Percentiles rank a stretch among this genome's conserved stretches.
Conservation (phyloP, 208 protist genomes). For the Acanthamoeba triangularis region DNA sequence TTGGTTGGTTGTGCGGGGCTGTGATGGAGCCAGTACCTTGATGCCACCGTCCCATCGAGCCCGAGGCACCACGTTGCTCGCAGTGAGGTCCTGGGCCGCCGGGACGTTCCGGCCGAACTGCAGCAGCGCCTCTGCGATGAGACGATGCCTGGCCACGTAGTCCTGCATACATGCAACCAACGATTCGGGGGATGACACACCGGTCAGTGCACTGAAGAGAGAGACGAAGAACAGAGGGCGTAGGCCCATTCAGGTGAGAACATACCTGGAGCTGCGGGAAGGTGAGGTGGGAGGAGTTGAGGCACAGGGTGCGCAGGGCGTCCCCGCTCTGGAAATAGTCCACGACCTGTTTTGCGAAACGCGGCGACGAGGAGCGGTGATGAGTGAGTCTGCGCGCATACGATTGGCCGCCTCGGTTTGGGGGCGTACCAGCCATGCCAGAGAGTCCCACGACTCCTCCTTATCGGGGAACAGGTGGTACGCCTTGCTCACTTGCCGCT, state of each 20-base stretch:
- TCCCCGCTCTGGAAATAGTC: conserved; percentile 53
- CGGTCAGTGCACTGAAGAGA: too few relatives aligned
- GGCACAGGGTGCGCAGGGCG: conserved; percentile 13
- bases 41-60: conserved; percentile 17
- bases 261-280: conserved; percentile 32
- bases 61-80: background rate
- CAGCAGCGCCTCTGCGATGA: background rate
- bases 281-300: background rate
- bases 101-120: conserved; percentile 28
- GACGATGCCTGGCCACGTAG: background rate
- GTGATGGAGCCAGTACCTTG: background rate
- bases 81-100: background rate
- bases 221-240: too few relatives aligned
- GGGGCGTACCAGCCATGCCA: conserved; percentile 18
- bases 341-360: background rate
- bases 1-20: too few relatives aligned
- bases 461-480: conserved; percentile 33
- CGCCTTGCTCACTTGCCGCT: conserved; percentile 32
- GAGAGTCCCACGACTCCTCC: conserved; percentile 19
- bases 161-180: background rate
- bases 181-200: too few relatives aligned
- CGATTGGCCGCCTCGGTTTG: background rate
- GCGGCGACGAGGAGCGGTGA: background rate
- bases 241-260: too few relatives aligned
- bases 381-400: background rate